These are phyloP conservation scores for Pezicula carpinea DNA, from an alignment of 2,329 filamentous ascomycete species.

Conservation along the genomic window DNA sequence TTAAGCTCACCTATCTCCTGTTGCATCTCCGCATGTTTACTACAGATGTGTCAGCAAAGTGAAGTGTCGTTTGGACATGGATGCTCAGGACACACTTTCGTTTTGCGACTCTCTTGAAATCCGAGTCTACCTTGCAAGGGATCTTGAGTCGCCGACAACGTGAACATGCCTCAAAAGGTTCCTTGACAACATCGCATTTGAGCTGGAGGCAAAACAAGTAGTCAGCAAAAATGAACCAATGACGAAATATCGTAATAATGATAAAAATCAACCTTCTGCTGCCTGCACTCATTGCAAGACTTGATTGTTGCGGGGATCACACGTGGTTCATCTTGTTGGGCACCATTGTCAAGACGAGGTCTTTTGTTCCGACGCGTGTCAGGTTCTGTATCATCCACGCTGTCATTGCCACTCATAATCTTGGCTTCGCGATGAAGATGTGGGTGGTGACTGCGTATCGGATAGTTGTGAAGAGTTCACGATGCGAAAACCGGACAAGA, in stretches of 20 bases:
- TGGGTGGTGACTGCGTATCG: no score
- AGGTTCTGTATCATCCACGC: background rate
- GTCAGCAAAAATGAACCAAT: no score
- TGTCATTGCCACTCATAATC: background rate
- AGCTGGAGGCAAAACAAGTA: no score
- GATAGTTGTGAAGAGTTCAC: no score
- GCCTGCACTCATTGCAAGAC: conserved; percentile 65
- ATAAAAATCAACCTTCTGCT: conserved; percentile 53
- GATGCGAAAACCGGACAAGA: no score
- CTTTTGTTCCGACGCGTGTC: background rate
- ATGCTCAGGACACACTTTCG: conserved; percentile 27
- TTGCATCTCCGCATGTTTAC: conserved; percentile 61
- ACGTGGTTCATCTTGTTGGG: background rate
- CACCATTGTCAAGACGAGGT: background rate
- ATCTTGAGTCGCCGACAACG: conserved; percentile 59
- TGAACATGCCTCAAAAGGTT: conserved; percentile 57
- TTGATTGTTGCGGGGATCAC: background rate
- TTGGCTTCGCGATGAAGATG: background rate
- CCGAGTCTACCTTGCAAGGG: conserved; percentile 61
- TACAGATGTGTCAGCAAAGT: conserved; percentile 26
- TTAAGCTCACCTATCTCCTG: conserved; percentile 46
- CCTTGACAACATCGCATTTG: conserved; percentile 62
- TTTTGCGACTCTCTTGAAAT: conserved; percentile 65
- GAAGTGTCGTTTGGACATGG: background rate
- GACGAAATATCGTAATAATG: no score